These are phyloP conservation scores for Madurella fahalii DNA, from an alignment of 2,329 filamentous ascomycete genomes.

Conservation along the genomic window DNA sequence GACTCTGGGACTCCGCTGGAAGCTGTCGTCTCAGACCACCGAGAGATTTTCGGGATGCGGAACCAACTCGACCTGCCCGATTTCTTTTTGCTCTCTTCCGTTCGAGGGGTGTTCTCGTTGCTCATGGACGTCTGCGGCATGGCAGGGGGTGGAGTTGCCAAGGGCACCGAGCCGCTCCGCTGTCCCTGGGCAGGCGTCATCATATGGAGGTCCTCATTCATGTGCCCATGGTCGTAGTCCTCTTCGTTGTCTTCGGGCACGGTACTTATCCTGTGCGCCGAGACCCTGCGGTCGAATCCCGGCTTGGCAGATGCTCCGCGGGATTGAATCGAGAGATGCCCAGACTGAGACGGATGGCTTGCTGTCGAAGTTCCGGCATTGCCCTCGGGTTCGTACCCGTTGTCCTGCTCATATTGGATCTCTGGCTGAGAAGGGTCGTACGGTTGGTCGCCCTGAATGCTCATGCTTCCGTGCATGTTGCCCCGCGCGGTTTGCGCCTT, in stretches of 20 bases:
- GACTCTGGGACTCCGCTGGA: constrained; percentile 80
- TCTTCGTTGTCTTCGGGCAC: constrained; percentile 82
- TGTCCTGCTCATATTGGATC: constrained; percentile 62
- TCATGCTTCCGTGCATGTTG: constrained; percentile 29
- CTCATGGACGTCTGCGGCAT: constrained; percentile 48
- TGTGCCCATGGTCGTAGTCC: constrained; percentile 47
- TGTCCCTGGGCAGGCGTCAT: constrained; percentile 58
- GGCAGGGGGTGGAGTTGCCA: constrained; percentile 56
- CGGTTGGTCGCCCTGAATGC: constrained; percentile 57
- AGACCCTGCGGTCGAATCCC: constrained; percentile 54
- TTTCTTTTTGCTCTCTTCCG: constrained; percentile 79
- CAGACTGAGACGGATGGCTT: constrained; percentile 69
- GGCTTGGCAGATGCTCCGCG: constrained; percentile 43
- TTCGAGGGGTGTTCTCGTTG: constrained; percentile 74
- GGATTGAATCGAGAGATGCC: constrained; percentile 62
- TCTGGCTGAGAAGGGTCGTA: constrained; percentile 64
- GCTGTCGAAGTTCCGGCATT: constrained; percentile 71
- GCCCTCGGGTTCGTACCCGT: constrained; percentile 80
- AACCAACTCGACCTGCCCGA: constrained; percentile 76
- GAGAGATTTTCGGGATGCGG: constrained; percentile 73
- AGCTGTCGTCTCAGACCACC: constrained; percentile 95
- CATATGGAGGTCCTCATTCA: constrained; percentile 48
- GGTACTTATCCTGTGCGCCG: constrained; percentile 82
- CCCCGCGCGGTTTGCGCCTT: constrained; percentile 55
- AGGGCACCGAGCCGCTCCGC: constrained; percentile 51